These are phyloP conservation scores for Cucurbita argyrosperma DNA, from an alignment of 306 rosid species.

Conservation along the genomic window DNA sequence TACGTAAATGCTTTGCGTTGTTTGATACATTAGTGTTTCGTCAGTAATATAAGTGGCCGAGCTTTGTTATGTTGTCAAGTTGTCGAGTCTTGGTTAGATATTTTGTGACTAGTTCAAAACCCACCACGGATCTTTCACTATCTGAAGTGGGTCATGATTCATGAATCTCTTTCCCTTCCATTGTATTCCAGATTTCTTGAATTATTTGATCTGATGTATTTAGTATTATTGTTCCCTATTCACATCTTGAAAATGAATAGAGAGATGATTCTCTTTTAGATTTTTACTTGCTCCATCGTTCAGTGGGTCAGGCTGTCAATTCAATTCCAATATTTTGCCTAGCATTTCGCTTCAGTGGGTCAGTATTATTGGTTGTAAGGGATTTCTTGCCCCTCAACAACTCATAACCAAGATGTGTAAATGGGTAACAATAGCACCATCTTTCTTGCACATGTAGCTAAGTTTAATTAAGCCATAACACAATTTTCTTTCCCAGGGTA, in stretches of 20 bases:
- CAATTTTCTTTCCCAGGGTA: background rate
- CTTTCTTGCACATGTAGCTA: background rate
- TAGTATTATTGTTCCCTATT: background rate
- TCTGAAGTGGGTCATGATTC: conserved; percentile 1
- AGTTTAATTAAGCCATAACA: background rate
- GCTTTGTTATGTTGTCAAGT: background rate
- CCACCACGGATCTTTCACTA: background rate
- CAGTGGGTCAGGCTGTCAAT: background rate
- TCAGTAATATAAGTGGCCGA: background rate
- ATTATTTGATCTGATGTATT: background rate
- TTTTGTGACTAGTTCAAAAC: background rate
- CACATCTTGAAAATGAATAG: background rate
- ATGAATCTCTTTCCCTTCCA: background rate
- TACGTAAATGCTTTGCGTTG: background rate
- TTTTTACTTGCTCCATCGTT: background rate
- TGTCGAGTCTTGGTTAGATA: background rate
- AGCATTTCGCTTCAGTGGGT: background rate
- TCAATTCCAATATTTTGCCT: background rate
- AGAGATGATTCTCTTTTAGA: background rate
- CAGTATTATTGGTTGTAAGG: no score
- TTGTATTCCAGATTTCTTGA: background rate
- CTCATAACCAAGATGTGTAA: background rate
- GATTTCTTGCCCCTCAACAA: no score
- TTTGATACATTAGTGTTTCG: background rate
- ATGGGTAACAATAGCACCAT: background rate